Conservation (phyloP, 1,284 basidiomycete species). For the Austroboletus niveus region DNA sequence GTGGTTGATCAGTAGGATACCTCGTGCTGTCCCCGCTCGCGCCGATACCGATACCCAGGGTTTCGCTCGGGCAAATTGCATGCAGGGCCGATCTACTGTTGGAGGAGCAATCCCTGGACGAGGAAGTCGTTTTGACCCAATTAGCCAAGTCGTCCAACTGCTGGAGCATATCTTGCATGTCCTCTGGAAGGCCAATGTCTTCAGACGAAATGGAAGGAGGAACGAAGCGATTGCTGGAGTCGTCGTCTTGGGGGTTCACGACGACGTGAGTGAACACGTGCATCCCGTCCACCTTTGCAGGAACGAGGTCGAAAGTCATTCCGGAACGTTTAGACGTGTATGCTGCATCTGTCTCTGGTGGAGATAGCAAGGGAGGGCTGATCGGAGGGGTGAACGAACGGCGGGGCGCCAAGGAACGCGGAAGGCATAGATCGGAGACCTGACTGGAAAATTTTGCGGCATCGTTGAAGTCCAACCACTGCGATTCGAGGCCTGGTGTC, state of each 20-base stretch:
- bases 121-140: slow-evolving; percentile 27
- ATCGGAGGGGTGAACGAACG: slow-evolving; percentile 19
- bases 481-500: too few species aligned
- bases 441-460: too few species aligned
- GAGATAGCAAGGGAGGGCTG: slow-evolving; percentile 11
- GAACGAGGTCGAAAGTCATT: slow-evolving; percentile 17
- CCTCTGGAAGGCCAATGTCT: slow-evolving; percentile 23
- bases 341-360: not conserved
- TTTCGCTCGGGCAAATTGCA: not conserved
- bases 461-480: too few species aligned
- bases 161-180: slow-evolving; percentile 28
- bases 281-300: slow-evolving; percentile 11
- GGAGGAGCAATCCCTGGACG: slow-evolving; percentile 9
- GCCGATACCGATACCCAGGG: not conserved
- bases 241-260: slow-evolving; percentile 2
- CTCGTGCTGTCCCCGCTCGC: not conserved
- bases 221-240: not conserved
- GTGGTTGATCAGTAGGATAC: not conserved
- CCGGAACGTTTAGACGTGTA: slow-evolving; percentile 16
- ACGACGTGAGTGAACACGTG: slow-evolving; percentile 18
- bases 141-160: slow-evolving; percentile 31
- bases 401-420: not conserved
- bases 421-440: not conserved
- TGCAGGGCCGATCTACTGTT: slow-evolving; percentile 2
- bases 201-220: not conserved